A percentile compares a stretch with the other conserved stretches of the same genome.
phyloP scores from a whole-genome alignment of 371 early-diverging fungal genomes.

The Homolaphlyctis polyrhiza region DNA sequence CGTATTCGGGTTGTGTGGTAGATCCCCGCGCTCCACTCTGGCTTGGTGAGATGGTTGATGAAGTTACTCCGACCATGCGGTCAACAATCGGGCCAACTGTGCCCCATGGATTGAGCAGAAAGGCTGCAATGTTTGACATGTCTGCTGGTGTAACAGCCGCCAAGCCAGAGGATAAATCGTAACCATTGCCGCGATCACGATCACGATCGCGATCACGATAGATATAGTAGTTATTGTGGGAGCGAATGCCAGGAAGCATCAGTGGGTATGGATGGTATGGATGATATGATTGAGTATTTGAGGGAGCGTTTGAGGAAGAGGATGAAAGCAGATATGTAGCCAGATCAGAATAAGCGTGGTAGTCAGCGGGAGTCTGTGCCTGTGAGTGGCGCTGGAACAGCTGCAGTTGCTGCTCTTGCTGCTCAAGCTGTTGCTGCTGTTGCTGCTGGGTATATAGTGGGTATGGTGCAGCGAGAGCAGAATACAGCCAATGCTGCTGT shows the following conservation, averaged over 20 bases:
- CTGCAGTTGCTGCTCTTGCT: not conserved
- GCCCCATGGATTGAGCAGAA: conserved; percentile 1
- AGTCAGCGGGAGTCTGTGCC: not conserved
- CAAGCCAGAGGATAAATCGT: too few species aligned
- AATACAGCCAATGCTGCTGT: too few species aligned
- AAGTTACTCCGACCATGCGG: conserved; percentile 1
- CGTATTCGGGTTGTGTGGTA: too few species aligned
- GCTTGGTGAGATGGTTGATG: too few species aligned
- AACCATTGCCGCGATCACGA: not conserved
- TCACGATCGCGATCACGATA: not conserved
- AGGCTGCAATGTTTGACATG: too few species aligned
- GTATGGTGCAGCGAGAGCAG: too few species aligned
- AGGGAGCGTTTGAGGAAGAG: not conserved
- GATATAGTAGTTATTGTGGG: not conserved
- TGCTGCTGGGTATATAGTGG: too few species aligned
- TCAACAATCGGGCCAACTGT: not conserved
- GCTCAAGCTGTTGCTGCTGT: not conserved
- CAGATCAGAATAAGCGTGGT: too few species aligned
- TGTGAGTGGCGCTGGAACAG: not conserved
- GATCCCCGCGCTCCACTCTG: too few species aligned
- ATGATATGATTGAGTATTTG: not conserved
- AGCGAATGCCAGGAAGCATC: too few species aligned
- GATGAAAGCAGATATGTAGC: not conserved
- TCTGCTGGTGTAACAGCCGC: too few species aligned
- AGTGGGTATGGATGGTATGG: not conserved